These are phyloP conservation scores for Hygrophila difformis DNA, from an alignment of 257 asterid genomes.

Conservation along the genomic window DNA sequence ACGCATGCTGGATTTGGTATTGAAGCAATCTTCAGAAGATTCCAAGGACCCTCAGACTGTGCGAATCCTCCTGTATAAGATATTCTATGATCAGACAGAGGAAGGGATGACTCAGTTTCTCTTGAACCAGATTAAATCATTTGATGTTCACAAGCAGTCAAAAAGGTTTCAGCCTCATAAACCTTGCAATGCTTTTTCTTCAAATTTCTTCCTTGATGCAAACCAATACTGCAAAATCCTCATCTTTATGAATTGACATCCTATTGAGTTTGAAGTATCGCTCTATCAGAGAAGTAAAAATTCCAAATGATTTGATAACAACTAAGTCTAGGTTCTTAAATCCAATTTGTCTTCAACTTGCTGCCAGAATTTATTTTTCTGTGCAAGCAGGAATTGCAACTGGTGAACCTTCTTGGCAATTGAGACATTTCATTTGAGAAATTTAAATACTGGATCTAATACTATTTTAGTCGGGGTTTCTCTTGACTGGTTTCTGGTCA, in stretches of 20 bases:
- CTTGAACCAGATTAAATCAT: slow-evolving; percentile 77
- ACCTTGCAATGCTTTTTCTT: slow-evolving; percentile 5
- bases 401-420: slow-evolving; percentile 7
- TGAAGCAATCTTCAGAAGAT: slow-evolving; percentile 69
- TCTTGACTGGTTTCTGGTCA: too few species aligned
- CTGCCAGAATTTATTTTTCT: not conserved
- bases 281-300: not conserved
- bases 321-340: not conserved
- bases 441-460: slow-evolving; percentile 3
- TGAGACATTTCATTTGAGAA: too few species aligned
- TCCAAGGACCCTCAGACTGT: slow-evolving; percentile 86
- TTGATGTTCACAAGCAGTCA: slow-evolving; percentile 76
- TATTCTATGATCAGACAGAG: slow-evolving; percentile 97
- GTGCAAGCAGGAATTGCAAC: not conserved
- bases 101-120: slow-evolving; percentile 89
- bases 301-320: slow-evolving; percentile 3
- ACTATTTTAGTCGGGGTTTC: too few species aligned
- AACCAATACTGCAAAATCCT: too few species aligned
- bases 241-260: too few species aligned
- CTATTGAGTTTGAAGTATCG: slow-evolving; percentile 1
- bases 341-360: not conserved
- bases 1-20: slow-evolving; percentile 84
- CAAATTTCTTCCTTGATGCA: slow-evolving; percentile 3
- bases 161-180: slow-evolving; percentile 49
- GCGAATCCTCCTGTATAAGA: slow-evolving; percentile 87